phyloP scores from a whole-genome alignment of 768 basidiomycete species.

The Hericium erinaceus region DNA sequence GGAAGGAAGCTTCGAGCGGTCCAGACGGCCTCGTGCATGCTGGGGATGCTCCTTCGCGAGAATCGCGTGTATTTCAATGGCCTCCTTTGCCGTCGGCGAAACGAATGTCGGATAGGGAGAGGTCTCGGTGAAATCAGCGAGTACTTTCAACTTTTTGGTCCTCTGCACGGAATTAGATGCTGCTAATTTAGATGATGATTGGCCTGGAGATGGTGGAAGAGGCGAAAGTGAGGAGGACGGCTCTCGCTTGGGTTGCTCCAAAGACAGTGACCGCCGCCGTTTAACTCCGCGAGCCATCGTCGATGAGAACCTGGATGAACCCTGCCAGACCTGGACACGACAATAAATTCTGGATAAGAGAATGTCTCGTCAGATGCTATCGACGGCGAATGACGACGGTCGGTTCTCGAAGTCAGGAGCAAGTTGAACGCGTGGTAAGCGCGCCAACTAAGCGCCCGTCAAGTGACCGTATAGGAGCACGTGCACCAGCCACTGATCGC shows the following conservation, averaged over 20 bases:
- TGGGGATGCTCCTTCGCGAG: neutral
- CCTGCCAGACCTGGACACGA: no score
- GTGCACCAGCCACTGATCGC: neutral
- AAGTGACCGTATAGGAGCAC: neutral
- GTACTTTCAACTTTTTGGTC: neutral
- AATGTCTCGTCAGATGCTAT: no score
- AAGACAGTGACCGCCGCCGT: neutral
- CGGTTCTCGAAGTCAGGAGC: no score
- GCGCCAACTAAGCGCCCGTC: neutral
- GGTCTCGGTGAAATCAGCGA: neutral
- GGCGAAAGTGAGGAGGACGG: neutral
- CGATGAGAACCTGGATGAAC: neutral
- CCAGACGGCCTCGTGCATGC: neutral
- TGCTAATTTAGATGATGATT: neutral
- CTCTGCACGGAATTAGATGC: neutral
- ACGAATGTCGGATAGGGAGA: neutral
- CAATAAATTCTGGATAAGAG: no score
- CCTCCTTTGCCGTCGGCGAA: neutral
- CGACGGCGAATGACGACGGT: no score
- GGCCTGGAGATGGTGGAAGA: neutral
- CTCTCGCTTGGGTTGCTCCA: neutral
- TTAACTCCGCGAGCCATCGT: slow-evolving; percentile 1
- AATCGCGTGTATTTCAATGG: neutral
- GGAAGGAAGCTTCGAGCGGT: neutral
- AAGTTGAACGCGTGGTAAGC: no score